Base-by-base conservation (phyloP, 805 yeast genomes). In the Pichia occidentalis region DNA sequence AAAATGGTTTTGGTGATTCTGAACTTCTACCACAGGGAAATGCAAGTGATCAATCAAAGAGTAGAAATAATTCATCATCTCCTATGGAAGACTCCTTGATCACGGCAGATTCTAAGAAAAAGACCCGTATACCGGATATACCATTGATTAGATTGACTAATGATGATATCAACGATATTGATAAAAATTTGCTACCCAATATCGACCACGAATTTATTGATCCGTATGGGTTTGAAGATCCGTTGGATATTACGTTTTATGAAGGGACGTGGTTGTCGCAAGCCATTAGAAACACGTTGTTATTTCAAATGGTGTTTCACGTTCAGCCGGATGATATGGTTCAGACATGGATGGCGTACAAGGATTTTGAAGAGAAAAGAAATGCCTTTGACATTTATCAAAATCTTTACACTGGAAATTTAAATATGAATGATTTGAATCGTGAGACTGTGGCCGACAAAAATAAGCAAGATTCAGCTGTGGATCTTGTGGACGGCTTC, bases 291-390 rank as follows among this genome's bases (percentile, higher is more conserved):
- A 92, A 92, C 53, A 86, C 97, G 0, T 68, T 74, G 42, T 64
- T 94, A 2, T 92, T 74, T 63, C 70, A 96, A 44, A 67, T 81
- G 57, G 84, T 92, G 1, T 92, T 92, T 70, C 88, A 88, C 47
- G 77, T 85, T 45, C 98, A 94, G 55, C 99, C 99, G 0, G 98
- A 92, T 59, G 86, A 90, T 56, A 68, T 75, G 6, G 97, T 90
- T n/a, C 69, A 69, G 18, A 73, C 87, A 0, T 92, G 99, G 99
- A 73, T 73, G 40, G 95, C 86, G 40, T 92, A 86, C 58, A 88
- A 85, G 56, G 77, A 71, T 20, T 82, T 68, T 55, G 70, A 77
- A 42, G 75, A 72, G 43, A 59, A 82, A 48, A 68, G 67, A 34
- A 65, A 70, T 14, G 86, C 82, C 0, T 85, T 85, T 53, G 41